Evolutionary conservation across 129 eudicot genomes (phyloP).

Genomic region (Saposhnikovia divaricata): DNA sequence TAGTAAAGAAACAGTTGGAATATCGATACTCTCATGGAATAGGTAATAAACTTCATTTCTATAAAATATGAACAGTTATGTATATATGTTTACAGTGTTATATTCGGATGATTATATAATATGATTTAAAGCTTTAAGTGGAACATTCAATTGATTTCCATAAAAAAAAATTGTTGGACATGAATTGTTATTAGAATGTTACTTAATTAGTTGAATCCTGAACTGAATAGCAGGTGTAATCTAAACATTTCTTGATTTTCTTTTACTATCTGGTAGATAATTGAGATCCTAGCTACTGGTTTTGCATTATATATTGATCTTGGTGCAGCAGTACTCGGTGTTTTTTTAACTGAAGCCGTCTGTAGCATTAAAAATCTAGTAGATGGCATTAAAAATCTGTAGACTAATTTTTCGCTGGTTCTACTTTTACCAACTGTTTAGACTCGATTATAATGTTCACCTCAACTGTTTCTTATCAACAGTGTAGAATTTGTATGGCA

Average conservation of each 20-base stretch:
- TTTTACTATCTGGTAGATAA: neutral
- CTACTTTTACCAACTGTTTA: neutral
- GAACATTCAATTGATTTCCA: neutral
- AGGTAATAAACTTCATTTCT: conserved; percentile 30
- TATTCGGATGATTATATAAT: neutral
- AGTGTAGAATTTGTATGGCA: neutral
- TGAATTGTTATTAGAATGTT: neutral
- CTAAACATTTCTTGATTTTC: neutral
- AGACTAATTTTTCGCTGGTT: neutral
- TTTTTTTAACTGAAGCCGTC: neutral
- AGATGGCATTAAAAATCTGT: neutral
- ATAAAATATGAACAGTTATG: conserved; percentile 38
- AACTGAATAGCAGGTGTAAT: neutral
- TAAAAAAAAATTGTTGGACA: neutral
- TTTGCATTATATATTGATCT: neutral
- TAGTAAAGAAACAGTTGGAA: conserved; percentile 69
- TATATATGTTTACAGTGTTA: neutral
- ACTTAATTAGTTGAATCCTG: neutral
- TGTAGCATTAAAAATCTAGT: too few species aligned
- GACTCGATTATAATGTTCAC: neutral
- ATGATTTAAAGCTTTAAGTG: neutral
- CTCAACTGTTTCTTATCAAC: neutral
- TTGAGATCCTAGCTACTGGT: neutral
- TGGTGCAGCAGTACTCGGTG: neutral
- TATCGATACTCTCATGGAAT: conserved; percentile 88